Percentiles rank a stretch among this genome's conserved stretches.
These are phyloP conservation scores for Arthroderma uncinatum DNA, from an alignment of 2,329 filamentous ascomycete species.

Conservation along the genomic window DNA sequence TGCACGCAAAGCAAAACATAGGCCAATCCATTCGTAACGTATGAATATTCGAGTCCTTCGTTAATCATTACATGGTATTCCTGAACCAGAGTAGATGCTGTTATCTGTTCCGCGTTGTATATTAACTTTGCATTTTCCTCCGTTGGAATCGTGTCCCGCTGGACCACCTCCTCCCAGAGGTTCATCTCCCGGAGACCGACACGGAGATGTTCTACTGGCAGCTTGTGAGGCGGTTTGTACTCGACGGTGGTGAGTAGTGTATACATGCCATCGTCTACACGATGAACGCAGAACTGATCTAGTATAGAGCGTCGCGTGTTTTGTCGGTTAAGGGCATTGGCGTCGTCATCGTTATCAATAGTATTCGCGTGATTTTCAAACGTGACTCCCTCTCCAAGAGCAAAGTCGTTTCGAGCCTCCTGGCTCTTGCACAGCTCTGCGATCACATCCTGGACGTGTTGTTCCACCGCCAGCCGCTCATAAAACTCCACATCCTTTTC, in stretches of 20 bases:
- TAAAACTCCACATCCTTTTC: slow-evolving; percentile 17
- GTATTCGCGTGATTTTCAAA: slow-evolving; percentile 10
- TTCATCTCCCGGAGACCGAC: slow-evolving; percentile 14
- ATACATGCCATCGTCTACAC: too few relatives aligned
- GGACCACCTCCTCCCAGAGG: too few relatives aligned
- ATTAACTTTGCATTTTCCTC: too few relatives aligned
- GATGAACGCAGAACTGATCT: slow-evolving; percentile 17
- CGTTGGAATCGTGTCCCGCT: too few relatives aligned
- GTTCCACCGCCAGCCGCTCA: slow-evolving; percentile 18
- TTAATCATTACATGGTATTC: slow-evolving; percentile 24
- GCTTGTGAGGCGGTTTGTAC: slow-evolving; percentile 19
- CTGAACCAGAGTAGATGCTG: slow-evolving; percentile 18
- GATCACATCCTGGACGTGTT: slow-evolving; percentile 18
- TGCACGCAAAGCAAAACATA: slow-evolving; percentile 16
- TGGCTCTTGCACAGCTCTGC: slow-evolving; percentile 17
- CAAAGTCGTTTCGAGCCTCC: too few relatives aligned
- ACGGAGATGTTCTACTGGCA: slow-evolving; percentile 12
- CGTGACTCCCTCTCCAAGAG: too few relatives aligned
- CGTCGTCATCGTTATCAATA: slow-evolving; percentile 13
- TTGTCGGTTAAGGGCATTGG: background rate
- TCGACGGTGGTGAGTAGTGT: slow-evolving; percentile 11
- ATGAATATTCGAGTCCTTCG: slow-evolving; percentile 22
- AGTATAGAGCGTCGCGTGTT: slow-evolving; percentile 8
- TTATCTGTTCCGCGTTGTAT: too few relatives aligned
- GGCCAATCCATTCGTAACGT: slow-evolving; percentile 18